Percentiles rank a stretch among this genome's conserved stretches.
These are phyloP conservation scores for Ajuga reptans DNA, from an alignment of 305 asterid genomes.

Conservation along the genomic window DNA sequence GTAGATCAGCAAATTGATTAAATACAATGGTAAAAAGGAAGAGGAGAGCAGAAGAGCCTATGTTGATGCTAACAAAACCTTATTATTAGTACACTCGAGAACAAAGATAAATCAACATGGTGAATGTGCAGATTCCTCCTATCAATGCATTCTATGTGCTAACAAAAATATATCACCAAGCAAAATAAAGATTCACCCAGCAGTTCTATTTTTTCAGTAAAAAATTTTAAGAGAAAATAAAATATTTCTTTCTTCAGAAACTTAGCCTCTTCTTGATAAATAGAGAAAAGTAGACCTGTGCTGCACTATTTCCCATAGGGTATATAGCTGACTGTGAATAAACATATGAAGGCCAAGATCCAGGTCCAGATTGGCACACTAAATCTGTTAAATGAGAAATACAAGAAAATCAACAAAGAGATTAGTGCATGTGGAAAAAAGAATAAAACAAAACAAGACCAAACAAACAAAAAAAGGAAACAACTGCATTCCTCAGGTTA, in stretches of 20 bases:
- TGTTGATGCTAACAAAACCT: neutral
- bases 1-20: slow-evolving; percentile 15
- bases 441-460: too few species aligned
- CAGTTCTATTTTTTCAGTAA: neutral
- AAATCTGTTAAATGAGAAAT: slow-evolving; percentile 55
- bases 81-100: slow-evolving; percentile 4
- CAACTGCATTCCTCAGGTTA: slow-evolving; percentile 1
- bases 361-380: slow-evolving; percentile 99
- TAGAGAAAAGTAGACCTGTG: slow-evolving; percentile 61
- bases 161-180: neutral
- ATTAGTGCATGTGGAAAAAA: slow-evolving; percentile 9
- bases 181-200: neutral
- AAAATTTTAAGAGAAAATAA: slow-evolving; percentile 1
- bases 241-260: neutral
- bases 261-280: slow-evolving; percentile 16
- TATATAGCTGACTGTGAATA: slow-evolving; percentile 84
- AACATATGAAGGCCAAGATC: slow-evolving; percentile 84
- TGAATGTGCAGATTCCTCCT: neutral
- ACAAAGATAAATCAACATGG: slow-evolving; percentile 2
- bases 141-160: neutral
- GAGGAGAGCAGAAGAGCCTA: neutral
- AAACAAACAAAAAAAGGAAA: too few species aligned
- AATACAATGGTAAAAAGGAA: neutral
- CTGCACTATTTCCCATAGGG: slow-evolving; percentile 97
- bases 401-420: slow-evolving; percentile 19